phyloP scores from a whole-genome alignment of 176 grass and related monocot species.

The Triticum turgidum region DNA sequence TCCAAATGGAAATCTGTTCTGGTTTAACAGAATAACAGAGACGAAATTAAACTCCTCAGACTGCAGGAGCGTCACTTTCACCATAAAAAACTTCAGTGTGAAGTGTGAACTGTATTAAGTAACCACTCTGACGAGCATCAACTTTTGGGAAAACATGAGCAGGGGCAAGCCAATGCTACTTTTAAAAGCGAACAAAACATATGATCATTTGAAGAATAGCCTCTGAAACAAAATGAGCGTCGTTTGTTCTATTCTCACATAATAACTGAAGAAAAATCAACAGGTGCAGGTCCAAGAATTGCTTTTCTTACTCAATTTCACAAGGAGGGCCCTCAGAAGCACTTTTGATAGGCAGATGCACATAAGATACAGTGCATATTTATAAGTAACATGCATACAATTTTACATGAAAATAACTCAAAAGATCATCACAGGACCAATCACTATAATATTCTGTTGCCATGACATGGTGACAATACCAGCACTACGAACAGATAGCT shows the following conservation, averaged over 20 bases:
- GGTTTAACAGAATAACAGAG: not conserved
- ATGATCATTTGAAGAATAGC: not conserved
- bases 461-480: not conserved
- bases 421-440: not conserved
- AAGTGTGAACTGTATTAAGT: not conserved
- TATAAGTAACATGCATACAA: not conserved
- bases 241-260: not conserved
- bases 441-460: not conserved
- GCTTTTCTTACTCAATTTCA: not conserved
- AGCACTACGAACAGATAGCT: not conserved
- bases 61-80: not conserved
- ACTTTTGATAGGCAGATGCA: not conserved
- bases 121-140: not conserved
- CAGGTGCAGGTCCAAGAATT: not conserved
- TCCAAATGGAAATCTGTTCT: not conserved
- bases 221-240: not conserved
- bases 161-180: not conserved
- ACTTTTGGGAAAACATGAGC: not conserved
- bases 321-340: not conserved
- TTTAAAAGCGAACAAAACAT: conserved; percentile 6
- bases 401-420: conserved; percentile 4
- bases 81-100: not conserved
- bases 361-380: not conserved
- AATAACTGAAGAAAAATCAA: not conserved
- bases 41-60: not conserved